A percentile compares a stretch with the other conserved stretches of the same genome.
Conservation (phyloP, 306 rosid genomes). For the Medicago arabica region DNA sequence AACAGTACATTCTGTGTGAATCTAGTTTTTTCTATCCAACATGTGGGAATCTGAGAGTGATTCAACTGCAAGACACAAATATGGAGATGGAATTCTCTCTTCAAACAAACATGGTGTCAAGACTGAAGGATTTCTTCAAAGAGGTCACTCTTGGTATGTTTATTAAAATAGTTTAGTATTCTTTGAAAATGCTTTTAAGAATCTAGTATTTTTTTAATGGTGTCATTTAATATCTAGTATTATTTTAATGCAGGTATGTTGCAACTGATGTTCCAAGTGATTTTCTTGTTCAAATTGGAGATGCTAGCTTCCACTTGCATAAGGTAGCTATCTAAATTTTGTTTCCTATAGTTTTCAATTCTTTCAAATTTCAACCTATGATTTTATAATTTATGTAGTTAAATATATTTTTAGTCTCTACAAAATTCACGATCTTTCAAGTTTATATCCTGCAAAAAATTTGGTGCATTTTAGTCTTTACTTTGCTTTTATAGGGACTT, state of each 20-base stretch:
- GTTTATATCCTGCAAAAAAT: not conserved
- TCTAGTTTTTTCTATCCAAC: slow-evolving; percentile 38
- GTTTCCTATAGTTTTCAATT: not conserved
- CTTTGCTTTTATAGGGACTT: too few relatives aligned
- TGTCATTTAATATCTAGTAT: not conserved
- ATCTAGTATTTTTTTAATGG: not conserved
- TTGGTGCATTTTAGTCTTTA: not conserved
- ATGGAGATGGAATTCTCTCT: slow-evolving; percentile 67
- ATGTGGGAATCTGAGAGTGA: slow-evolving; percentile 99
- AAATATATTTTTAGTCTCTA: not conserved
- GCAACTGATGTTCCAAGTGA: slow-evolving; percentile 96
- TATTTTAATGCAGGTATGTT: slow-evolving; percentile 65
- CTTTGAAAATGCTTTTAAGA: not conserved
- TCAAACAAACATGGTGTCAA: slow-evolving; percentile 74
- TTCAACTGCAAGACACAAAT: slow-evolving; percentile 60
- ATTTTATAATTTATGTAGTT: not conserved
- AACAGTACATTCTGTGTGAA: slow-evolving; percentile 39
- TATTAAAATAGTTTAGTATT: not conserved
- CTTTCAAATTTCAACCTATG: not conserved
- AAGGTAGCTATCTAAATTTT: slow-evolving; percentile 59
- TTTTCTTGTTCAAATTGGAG: slow-evolving; percentile 73
- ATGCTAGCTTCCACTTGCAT: slow-evolving; percentile 75
- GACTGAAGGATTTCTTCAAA: slow-evolving; percentile 86
- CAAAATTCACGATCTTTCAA: not conserved
- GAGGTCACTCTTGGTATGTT: slow-evolving; percentile 86